A percentile compares a stretch with the other conserved stretches of the same genome.
Evolutionary conservation across 495 filamentous ascomycete species (phyloP).

Genomic region (Lophiostoma macrostomum): DNA sequence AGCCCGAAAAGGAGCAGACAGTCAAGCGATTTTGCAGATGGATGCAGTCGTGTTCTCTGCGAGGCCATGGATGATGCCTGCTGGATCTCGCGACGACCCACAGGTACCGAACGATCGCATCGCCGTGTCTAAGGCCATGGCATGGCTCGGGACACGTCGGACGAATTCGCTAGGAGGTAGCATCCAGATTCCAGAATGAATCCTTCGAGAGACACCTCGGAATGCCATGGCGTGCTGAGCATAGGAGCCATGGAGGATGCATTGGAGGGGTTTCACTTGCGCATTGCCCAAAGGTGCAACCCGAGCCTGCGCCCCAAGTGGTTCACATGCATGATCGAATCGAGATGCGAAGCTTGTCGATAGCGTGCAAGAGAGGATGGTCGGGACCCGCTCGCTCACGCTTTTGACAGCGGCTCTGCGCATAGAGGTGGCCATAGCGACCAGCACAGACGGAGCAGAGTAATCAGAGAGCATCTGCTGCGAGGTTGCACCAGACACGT

Average conservation of each 20-base stretch:
- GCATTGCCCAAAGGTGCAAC: no score
- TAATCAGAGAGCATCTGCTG: background rate
- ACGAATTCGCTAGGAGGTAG: no score
- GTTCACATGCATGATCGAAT: constrained; percentile 14
- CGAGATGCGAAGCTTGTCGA: constrained; percentile 21
- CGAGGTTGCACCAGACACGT: constrained; percentile 22
- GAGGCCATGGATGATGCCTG: constrained; percentile 15
- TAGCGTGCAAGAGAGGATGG: constrained; percentile 18
- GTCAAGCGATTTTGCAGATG: constrained; percentile 11
- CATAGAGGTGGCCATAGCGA: background rate
- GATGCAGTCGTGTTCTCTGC: background rate
- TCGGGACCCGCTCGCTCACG: constrained; percentile 8
- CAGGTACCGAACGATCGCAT: no score
- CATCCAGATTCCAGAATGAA: no score
- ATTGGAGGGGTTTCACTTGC: no score
- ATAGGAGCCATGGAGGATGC: no score
- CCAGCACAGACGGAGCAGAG: constrained; percentile 10
- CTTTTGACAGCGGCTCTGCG: constrained; percentile 21
- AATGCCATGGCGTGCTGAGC: no score
- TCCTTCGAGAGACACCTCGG: no score
- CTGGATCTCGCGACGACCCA: background rate
- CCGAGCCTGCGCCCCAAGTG: background rate
- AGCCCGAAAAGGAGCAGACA: constrained; percentile 5
- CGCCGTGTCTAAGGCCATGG: no score
- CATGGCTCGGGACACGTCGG: no score